Evolutionary conservation across 768 basidiomycete genomes (phyloP).

Genomic region (Serendipita sp.): DNA sequence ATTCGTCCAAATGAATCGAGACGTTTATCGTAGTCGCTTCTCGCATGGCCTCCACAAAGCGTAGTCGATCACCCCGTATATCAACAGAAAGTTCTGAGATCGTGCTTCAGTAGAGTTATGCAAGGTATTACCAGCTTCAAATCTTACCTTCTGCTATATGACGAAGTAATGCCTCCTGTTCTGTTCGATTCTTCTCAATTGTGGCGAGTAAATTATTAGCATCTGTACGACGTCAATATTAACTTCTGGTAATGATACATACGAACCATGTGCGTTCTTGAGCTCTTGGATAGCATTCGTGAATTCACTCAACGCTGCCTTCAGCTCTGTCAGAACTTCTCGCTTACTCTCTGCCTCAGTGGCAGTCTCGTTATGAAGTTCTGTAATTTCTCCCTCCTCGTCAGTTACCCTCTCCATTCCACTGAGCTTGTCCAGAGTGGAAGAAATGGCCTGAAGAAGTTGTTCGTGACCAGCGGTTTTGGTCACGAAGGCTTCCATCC

Average conservation of each 20-base stretch:
- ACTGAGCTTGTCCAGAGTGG: conserved; percentile 6
- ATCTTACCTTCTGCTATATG: conserved; percentile 49
- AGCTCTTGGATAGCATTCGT: background rate
- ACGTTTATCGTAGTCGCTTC: conserved; percentile 82
- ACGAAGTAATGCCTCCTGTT: conserved; percentile 56
- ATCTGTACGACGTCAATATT: too few species aligned
- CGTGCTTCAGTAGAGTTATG: conserved; percentile 17
- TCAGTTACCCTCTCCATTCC: too few species aligned
- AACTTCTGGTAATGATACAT: background rate
- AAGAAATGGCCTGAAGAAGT: conserved; percentile 16
- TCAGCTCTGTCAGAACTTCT: background rate
- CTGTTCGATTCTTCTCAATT: conserved; percentile 52
- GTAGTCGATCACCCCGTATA: conserved; percentile 68
- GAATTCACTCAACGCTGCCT: background rate
- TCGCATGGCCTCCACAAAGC: conserved; percentile 92
- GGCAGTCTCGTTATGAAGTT: too few species aligned
- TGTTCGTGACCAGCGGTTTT: conserved; percentile 8
- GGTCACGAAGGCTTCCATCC: conserved; percentile 55
- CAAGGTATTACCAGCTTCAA: background rate
- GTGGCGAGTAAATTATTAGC: conserved; percentile 16
- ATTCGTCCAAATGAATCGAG: conserved; percentile 70
- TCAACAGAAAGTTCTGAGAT: conserved; percentile 55
- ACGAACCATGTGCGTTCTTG: background rate
- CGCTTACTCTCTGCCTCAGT: background rate
- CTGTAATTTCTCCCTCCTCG: too few species aligned